phyloP scores from a whole-genome alignment of 257 asterid genomes.

The Solanum acaule region DNA sequence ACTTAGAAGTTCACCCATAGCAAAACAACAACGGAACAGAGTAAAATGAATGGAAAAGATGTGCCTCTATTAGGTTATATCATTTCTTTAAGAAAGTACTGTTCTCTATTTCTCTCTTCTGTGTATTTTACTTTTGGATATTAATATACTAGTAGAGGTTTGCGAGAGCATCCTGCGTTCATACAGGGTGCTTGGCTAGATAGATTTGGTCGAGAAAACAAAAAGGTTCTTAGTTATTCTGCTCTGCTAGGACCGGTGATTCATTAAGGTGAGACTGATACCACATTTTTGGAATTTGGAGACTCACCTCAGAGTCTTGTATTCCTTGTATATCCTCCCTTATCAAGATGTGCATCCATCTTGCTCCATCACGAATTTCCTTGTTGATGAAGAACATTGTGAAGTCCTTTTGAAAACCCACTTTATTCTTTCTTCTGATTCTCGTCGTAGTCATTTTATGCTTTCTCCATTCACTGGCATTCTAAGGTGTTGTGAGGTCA shows the following conservation, averaged over 20 bases:
- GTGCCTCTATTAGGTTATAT: not conserved
- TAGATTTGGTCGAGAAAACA: not conserved
- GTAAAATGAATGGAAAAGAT: not conserved
- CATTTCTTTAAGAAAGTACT: not conserved
- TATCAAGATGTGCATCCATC: not conserved
- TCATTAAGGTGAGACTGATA: not conserved
- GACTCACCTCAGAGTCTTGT: not conserved
- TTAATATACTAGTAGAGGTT: not conserved
- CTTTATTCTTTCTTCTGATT: not conserved
- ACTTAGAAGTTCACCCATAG: not conserved
- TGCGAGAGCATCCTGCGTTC: not conserved
- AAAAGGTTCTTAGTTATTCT: not conserved
- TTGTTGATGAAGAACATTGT: not conserved
- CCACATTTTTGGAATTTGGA: not conserved
- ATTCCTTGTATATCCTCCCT: not conserved
- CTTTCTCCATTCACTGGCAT: not conserved
- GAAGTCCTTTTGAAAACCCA: not conserved
- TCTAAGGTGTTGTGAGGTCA: not conserved
- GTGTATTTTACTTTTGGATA: not conserved
- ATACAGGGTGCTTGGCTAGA: not conserved
- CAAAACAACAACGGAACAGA: not conserved
- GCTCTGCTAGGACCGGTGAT: not conserved
- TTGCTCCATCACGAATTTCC: not conserved
- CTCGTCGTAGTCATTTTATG: not conserved
- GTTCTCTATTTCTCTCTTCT: not conserved